Evolutionary conservation across 768 basidiomycete species (phyloP), one percentile per base, ranked within the genome.

Genomic region (Mycena galopus): DNA sequence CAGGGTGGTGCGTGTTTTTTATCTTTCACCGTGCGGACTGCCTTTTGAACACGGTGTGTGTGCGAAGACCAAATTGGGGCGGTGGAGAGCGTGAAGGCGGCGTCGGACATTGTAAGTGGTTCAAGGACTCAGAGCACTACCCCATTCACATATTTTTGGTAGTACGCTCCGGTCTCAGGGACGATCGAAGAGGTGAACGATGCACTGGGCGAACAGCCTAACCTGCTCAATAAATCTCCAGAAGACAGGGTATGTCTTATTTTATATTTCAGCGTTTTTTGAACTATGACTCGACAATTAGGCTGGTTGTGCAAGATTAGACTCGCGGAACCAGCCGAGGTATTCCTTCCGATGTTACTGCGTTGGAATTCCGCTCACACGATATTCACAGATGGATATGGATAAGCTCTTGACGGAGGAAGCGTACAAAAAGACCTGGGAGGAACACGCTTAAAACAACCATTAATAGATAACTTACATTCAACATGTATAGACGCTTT

Each of bases 301-400:
- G 97, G 97, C 67, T 99, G 97, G 97, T 90, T 99, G 56, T 96
- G 93, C 91, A 97, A 95, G 86, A 92, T 99, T 78, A 90, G 93
- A 80, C 81, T 98, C 55, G 89, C 93, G 25, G 82, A 94, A 69
- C 92, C 93, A 7, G 82, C 86, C 2, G 94, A 99, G 89, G 94
- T 96, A 81, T 47, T 86, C 69, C 21, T 47, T 47, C 14, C 32
- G 53, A 16, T 47, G 47, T 47, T 63, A 1, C 60, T 33, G 10
- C 61, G 60, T 60, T 10, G 42, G 30, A 17, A n/a, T 30, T 64
- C n/a, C n/a, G n/a, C n/a, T n/a, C 19, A 67, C 16, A 53, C 25
- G 67, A 59, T 60, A 17, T 68, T 25, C 56, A 23, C 75, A 95
- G 94, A 80, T 95, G 73, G 90, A 96, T 7, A 80, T 95, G 73